Base-by-base conservation (phyloP, 2,329 filamentous ascomycete species). In the Juglanconis juglandina region DNA sequence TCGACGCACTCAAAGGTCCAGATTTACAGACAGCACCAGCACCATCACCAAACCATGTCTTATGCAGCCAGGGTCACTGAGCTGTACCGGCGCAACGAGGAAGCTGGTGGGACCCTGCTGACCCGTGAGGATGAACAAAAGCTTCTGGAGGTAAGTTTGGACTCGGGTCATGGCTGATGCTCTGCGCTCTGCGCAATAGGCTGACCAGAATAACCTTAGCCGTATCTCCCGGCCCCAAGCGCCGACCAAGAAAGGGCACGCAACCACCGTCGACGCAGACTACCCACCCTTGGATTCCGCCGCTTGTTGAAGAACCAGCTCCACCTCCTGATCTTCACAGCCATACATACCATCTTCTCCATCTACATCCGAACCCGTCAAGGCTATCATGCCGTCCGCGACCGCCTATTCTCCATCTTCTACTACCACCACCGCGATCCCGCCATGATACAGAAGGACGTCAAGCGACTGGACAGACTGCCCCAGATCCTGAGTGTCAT, bases 361-460 rank as follows among this genome's bases (percentile, higher is more conserved):
- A 79, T 98, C 65, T 96, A 95, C 73, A 88, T 97, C 66, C 89
- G 92, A 64, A 76, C 91, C 61, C 87, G 93, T 60, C 87, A 92
- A 71, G 85, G 87, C 58, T 95, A 92, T 77, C 89, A 94, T 72
- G 85, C 88, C 8, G 82, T 96, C 53, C 80, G 87, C 66, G 90
- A 95, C 72, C 87, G 90, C 62, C 78, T 94, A 65, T 85, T 92
- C 56, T 90, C 91, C 9, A 84, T 98, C 63, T 81, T 96, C 58
- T 93, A 94, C 73, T 95, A 99, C 77, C 96, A 99, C 77, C 95
- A 99, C 75, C 90, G 91, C 56, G 96, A 94, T 0, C 95, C 95
- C 7, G 91, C 96, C 71, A 86, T 96, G 71, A 96, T 99, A 67
- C 87, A 89, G 69, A 88, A 89, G 69, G 95, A 99, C 76, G 88